phyloP scores from a whole-genome alignment of 257 asterid species.

The Solanum ossicruentum region DNA sequence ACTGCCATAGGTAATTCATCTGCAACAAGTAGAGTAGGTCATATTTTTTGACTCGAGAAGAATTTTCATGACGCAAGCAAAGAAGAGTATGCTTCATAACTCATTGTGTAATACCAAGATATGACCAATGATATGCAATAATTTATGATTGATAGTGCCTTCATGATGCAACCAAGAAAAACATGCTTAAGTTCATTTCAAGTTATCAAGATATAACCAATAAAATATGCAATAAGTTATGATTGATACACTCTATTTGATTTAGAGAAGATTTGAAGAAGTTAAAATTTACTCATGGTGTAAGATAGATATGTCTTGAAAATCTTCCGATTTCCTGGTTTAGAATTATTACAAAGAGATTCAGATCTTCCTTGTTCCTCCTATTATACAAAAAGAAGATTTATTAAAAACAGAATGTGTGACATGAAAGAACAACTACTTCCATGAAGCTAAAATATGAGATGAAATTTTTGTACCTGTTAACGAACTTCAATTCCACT shows the following conservation, averaged over 20 bases:
- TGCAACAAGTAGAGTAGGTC: neutral
- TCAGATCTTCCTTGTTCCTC: constrained; percentile 75
- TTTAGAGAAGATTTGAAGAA: neutral
- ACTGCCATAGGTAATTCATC: neutral
- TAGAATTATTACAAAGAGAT: constrained; percentile 60
- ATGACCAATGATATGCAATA: neutral
- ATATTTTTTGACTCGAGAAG: neutral
- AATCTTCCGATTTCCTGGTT: constrained; percentile 89
- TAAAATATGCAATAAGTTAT: neutral
- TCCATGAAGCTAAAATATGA: neutral
- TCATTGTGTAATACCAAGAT: neutral
- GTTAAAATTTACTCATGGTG: neutral
- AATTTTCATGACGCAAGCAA: neutral
- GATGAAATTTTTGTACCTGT: constrained; percentile 40
- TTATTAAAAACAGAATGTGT: neutral
- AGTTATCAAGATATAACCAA: neutral
- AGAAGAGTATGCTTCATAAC: neutral
- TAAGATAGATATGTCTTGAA: constrained; percentile 61
- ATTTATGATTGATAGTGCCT: neutral
- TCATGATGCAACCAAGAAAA: neutral
- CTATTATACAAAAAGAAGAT: constrained; percentile 19
- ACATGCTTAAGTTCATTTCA: neutral
- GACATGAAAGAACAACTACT: neutral
- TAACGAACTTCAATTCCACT: constrained; percentile 83
- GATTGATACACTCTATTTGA: neutral